These are phyloP conservation scores for Rhodosporidiobolus sp. DNA, from an alignment of 768 basidiomycete genomes.

Conservation along the genomic window DNA sequence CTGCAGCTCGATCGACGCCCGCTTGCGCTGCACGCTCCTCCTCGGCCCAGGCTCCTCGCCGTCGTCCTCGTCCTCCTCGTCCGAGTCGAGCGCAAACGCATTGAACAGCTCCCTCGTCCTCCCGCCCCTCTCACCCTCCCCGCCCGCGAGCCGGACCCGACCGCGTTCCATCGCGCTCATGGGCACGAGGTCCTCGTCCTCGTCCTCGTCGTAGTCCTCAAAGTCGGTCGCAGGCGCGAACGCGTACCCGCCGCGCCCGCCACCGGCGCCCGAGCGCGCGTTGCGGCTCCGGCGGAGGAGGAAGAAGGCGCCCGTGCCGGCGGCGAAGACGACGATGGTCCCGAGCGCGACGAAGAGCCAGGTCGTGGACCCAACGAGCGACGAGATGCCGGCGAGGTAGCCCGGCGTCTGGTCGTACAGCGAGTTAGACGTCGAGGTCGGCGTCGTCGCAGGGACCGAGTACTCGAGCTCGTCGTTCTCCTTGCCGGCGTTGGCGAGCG, in stretches of 20 bases:
- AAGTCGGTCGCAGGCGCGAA: slow-evolving; percentile 51
- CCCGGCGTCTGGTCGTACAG: slow-evolving; percentile 44
- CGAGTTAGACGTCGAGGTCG: slow-evolving; percentile 34
- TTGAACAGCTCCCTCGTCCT: slow-evolving; percentile 90
- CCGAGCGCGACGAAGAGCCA: slow-evolving; percentile 89
- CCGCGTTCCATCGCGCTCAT: slow-evolving; percentile 66
- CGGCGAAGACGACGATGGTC: slow-evolving; percentile 70
- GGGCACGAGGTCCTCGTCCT: slow-evolving; percentile 61
- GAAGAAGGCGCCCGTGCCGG: slow-evolving; percentile 71
- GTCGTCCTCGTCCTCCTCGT: slow-evolving; percentile 44
- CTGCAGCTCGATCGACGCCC: neutral
- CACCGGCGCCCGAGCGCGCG: neutral
- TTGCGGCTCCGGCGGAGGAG: slow-evolving; percentile 59
- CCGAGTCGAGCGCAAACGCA: slow-evolving; percentile 59
- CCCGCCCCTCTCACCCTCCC: slow-evolving; percentile 18
- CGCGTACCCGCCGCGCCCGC: slow-evolving; percentile 32
- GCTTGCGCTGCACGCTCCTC: slow-evolving; percentile 12
- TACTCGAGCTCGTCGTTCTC: slow-evolving; percentile 12
- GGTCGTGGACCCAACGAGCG: slow-evolving; percentile 68
- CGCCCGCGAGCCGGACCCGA: slow-evolving; percentile 38
- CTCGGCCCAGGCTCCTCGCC: slow-evolving; percentile 2
- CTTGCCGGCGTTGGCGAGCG: slow-evolving; percentile 44
- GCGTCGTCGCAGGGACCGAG: slow-evolving; percentile 34
- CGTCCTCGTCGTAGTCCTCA: slow-evolving; percentile 61
- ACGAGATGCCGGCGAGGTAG: slow-evolving; percentile 76